phyloP scores from a whole-genome alignment of 768 basidiomycete species.

The Rhodotorula babjevae region DNA sequence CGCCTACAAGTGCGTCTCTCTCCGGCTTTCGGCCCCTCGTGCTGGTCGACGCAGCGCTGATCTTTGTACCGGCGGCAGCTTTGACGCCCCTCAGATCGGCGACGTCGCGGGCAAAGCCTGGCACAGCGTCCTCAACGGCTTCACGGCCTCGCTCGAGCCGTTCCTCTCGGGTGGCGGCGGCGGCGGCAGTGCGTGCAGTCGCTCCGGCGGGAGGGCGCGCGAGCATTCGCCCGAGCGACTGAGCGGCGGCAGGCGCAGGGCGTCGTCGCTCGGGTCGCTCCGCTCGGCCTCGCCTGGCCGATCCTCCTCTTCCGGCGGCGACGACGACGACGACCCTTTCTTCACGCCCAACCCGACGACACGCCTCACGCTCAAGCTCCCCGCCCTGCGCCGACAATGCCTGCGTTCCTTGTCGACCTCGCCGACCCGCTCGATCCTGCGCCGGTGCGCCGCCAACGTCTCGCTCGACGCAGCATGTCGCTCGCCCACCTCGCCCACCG shows the following conservation, averaged over 20 bases:
- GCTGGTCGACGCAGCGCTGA: not conserved
- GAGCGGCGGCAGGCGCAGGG: not conserved
- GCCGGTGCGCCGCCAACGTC: not conserved
- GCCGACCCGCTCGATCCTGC: not conserved
- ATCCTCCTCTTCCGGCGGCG: not conserved
- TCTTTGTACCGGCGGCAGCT: not conserved
- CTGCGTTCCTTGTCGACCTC: not conserved
- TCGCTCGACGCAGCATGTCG: not conserved
- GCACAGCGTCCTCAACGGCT: conserved; percentile 9
- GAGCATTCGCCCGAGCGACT: not conserved
- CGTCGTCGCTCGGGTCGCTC: not conserved
- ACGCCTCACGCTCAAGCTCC: not conserved
- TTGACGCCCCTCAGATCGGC: conserved; percentile 11
- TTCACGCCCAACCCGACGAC: conserved; percentile 5
- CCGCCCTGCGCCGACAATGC: conserved; percentile 2
- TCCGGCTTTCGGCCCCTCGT: no score
- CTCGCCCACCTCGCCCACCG: not conserved
- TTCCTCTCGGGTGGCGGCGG: not conserved
- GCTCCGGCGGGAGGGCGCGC: not conserved
- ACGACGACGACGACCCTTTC: not conserved
- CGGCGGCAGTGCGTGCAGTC: not conserved
- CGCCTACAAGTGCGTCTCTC: conserved; percentile 15
- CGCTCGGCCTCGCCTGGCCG: not conserved
- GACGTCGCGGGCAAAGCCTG: conserved; percentile 8
- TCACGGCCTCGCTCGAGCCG: conserved; percentile 19